phyloP scores from a whole-genome alignment of 768 basidiomycete species.

The Naganishia friedmannii region DNA sequence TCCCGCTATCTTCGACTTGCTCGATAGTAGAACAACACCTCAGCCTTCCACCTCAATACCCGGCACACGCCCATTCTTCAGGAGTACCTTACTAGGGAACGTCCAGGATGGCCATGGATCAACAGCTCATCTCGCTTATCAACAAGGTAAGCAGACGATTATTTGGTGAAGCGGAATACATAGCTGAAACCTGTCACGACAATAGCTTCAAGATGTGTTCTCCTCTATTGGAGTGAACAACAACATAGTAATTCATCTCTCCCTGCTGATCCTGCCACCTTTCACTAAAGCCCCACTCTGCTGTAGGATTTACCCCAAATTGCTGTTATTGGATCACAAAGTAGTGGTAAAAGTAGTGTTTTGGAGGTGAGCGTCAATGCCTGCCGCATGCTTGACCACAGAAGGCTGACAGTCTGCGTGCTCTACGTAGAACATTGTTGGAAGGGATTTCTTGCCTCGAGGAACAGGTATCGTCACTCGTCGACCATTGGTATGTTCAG shows the following conservation, averaged over 20 bases:
- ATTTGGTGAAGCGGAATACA: slow-evolving; percentile 28
- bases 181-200: slow-evolving; percentile 9
- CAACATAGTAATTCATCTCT: slow-evolving; percentile 41
- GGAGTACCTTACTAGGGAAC: neutral
- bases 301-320: slow-evolving; percentile 55
- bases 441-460: slow-evolving; percentile 96
- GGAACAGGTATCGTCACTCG: slow-evolving; percentile 98
- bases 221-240: slow-evolving; percentile 51
- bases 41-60: slow-evolving; percentile 1
- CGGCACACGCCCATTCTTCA: neutral
- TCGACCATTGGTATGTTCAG: slow-evolving; percentile 74
- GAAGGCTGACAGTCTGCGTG: neutral
- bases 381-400: neutral
- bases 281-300: neutral
- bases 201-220: slow-evolving; percentile 52
- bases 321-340: slow-evolving; percentile 55
- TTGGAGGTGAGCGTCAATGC: slow-evolving; percentile 50
- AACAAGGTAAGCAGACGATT: slow-evolving; percentile 49
- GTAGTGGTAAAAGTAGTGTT: slow-evolving; percentile 55
- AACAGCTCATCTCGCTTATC: slow-evolving; percentile 53
- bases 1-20: slow-evolving; percentile 3
- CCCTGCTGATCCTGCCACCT: neutral
- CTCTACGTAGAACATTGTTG: slow-evolving; percentile 80
- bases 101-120: slow-evolving; percentile 45
- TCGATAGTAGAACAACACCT: neutral